Percentiles rank a stretch among this genome's conserved stretches.
Evolutionary conservation across 805 yeast species (phyloP).

Genomic region (Saccharomyces paradoxus): DNA sequence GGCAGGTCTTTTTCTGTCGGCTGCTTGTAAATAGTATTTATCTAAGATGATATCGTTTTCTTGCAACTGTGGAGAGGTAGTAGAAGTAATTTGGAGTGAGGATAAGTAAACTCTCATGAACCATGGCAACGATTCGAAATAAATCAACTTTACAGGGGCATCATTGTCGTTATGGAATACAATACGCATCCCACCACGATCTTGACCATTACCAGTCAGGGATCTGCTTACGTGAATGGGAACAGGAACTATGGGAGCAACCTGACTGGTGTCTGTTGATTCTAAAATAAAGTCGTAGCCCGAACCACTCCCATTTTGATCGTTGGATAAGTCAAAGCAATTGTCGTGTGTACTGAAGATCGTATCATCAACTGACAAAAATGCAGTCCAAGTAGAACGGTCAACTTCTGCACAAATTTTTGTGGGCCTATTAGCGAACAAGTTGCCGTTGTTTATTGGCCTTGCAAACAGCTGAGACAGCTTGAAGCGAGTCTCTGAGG

Average conservation of each 20-base stretch:
- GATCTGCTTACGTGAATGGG: slow-evolving; percentile 76
- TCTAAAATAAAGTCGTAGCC: slow-evolving; percentile 26
- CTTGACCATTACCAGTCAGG: slow-evolving; percentile 85
- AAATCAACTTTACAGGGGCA: slow-evolving; percentile 43
- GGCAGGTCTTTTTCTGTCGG: slow-evolving; percentile 73
- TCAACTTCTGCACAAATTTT: slow-evolving; percentile 35
- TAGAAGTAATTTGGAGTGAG: slow-evolving; percentile 36
- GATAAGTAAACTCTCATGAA: slow-evolving; percentile 77
- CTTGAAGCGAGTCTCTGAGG: slow-evolving; percentile 39
- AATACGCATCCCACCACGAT: slow-evolving; percentile 79
- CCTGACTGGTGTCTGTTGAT: slow-evolving; percentile 40
- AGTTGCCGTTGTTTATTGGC: slow-evolving; percentile 53
- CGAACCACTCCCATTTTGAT: slow-evolving; percentile 2
- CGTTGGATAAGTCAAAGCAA: slow-evolving; percentile 31
- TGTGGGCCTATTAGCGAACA: slow-evolving; percentile 40
- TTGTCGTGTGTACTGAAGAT: slow-evolving; percentile 30
- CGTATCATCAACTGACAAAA: slow-evolving; percentile 24
- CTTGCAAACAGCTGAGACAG: slow-evolving; percentile 66
- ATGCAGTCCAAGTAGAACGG: slow-evolving; percentile 40
- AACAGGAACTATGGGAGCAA: slow-evolving; percentile 37
- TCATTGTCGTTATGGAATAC: slow-evolving; percentile 62
- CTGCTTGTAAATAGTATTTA: slow-evolving; percentile 63
- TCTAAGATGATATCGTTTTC: slow-evolving; percentile 38
- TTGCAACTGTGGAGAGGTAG: slow-evolving; percentile 20
- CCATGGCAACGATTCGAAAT: slow-evolving; percentile 88